Conservation (phyloP, 148 eudicot species). For the Vaccinium darrowii region DNA sequence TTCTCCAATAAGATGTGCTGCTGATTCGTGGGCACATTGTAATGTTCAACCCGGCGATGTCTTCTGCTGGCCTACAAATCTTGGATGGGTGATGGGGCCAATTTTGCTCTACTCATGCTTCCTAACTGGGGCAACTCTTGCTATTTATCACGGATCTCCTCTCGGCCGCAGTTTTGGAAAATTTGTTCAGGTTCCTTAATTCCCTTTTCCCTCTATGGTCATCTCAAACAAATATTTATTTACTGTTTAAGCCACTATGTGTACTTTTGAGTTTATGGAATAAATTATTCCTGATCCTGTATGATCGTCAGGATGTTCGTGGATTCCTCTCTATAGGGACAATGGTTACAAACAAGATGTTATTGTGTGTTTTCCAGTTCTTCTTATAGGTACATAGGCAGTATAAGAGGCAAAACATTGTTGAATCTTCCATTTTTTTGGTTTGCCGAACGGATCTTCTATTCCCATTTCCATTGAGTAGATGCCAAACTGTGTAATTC, state of each 20-base stretch:
- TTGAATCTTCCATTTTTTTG: background rate
- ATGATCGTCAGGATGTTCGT: background rate
- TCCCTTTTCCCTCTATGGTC: background rate
- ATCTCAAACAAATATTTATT: background rate
- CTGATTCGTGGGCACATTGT: constrained; percentile 78
- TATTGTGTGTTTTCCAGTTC: background rate
- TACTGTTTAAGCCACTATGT: background rate
- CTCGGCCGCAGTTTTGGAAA: constrained; percentile 82
- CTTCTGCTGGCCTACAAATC: constrained; percentile 91
- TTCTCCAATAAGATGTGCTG: constrained; percentile 80
- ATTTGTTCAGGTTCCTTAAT: constrained; percentile 73
- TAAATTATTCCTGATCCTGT: background rate
- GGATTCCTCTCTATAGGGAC: background rate
- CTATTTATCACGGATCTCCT: constrained; percentile 97
- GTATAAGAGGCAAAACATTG: background rate
- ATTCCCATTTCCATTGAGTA: background rate
- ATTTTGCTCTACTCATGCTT: constrained; percentile 69
- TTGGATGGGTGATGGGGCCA: constrained; percentile 99
- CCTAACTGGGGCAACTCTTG: constrained; percentile 75
- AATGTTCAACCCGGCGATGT: constrained; percentile 65
- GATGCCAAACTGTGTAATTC: background rate
- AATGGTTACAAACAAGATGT: background rate
- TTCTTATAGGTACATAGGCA: background rate
- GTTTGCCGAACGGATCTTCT: background rate
- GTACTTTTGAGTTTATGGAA: background rate